Conservation (phyloP, 164 flowering plant genomes). For the Umbilicus rupestris region DNA sequence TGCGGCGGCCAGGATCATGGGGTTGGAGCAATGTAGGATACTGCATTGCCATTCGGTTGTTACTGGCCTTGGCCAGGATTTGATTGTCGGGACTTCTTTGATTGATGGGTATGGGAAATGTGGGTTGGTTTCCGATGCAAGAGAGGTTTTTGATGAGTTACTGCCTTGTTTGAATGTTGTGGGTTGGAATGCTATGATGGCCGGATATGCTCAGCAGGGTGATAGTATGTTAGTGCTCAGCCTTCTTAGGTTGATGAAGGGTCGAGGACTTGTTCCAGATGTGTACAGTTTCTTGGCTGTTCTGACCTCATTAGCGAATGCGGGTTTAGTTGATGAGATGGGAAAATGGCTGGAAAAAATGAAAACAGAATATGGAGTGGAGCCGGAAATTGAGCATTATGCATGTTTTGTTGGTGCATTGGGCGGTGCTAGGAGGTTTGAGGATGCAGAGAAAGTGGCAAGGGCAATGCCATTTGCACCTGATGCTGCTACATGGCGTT, state of each 20-base stretch:
- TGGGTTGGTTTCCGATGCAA: slow-evolving; percentile 48
- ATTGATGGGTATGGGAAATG: slow-evolving; percentile 66
- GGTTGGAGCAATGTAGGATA: slow-evolving; percentile 51
- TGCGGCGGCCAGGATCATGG: slow-evolving; percentile 42
- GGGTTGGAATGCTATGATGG: slow-evolving; percentile 62
- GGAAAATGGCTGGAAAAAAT: slow-evolving; percentile 39
- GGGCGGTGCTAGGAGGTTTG: slow-evolving; percentile 43
- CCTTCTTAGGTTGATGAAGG: slow-evolving; percentile 34
- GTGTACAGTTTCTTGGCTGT: slow-evolving; percentile 56
- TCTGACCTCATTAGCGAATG: slow-evolving; percentile 39
- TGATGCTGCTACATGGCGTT: slow-evolving; percentile 62
- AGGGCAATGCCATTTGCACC: slow-evolving; percentile 56
- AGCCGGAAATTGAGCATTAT: slow-evolving; percentile 56
- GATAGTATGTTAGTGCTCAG: slow-evolving; percentile 26
- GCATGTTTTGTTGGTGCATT: slow-evolving; percentile 59
- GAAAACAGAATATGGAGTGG: slow-evolving; percentile 32
- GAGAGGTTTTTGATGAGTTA: slow-evolving; percentile 41
- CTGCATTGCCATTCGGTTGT: slow-evolving; percentile 50
- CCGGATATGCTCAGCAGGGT: slow-evolving; percentile 67
- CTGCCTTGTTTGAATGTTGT: slow-evolving; percentile 24
- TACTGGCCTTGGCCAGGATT: slow-evolving; percentile 35
- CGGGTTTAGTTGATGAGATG: slow-evolving; percentile 33
- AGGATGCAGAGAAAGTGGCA: slow-evolving; percentile 44
- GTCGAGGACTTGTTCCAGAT: slow-evolving; percentile 33
- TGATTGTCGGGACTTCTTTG: slow-evolving; percentile 44